Percentiles rank a stretch among this genome's conserved stretches.
phyloP scores from a whole-genome alignment of 225 moss, liverwort and hornwort genomes.

The Marchantia polymorpha region DNA sequence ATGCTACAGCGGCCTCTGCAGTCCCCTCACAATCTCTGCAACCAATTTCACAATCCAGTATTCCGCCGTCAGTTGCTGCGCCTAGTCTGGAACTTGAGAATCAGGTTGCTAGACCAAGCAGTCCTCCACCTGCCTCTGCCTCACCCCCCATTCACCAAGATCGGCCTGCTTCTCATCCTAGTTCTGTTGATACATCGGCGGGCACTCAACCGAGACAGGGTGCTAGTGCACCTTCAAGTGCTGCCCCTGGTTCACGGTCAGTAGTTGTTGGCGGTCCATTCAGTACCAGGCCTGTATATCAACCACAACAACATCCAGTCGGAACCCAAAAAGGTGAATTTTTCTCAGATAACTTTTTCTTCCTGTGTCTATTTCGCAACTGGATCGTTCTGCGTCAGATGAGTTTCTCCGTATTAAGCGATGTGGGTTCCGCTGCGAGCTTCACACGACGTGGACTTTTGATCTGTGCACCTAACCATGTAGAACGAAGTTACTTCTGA shows the following conservation, averaged over 20 bases:
- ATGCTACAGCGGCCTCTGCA: slow-evolving; percentile 37
- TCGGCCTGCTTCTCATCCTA: slow-evolving; percentile 33
- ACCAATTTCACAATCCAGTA: slow-evolving; percentile 30
- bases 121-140: slow-evolving; percentile 43
- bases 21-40: slow-evolving; percentile 29
- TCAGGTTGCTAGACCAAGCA: slow-evolving; percentile 34
- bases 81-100: slow-evolving; percentile 44
- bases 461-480: too few relatives aligned
- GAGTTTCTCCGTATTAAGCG: too few relatives aligned
- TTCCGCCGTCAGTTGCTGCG: slow-evolving; percentile 26
- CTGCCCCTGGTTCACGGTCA: slow-evolving; percentile 27
- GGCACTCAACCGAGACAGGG: slow-evolving; percentile 44
- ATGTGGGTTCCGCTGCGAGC: too few relatives aligned
- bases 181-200: slow-evolving; percentile 35
- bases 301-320: slow-evolving; percentile 69
- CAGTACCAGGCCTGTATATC: slow-evolving; percentile 56
- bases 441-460: too few relatives aligned
- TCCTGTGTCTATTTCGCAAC: background rate
- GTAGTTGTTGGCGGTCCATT: slow-evolving; percentile 63
- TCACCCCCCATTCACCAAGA: slow-evolving; percentile 41
- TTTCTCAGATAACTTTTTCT: background rate
- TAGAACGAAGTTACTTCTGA: too few relatives aligned
- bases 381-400: background rate
- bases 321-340: slow-evolving; percentile 78
- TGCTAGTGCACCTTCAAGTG: slow-evolving; percentile 36